Percentiles rank a stretch among this genome's conserved stretches.
These are phyloP conservation scores for Prunus fruticosa DNA, from an alignment of 306 rosid genomes.

Conservation along the genomic window DNA sequence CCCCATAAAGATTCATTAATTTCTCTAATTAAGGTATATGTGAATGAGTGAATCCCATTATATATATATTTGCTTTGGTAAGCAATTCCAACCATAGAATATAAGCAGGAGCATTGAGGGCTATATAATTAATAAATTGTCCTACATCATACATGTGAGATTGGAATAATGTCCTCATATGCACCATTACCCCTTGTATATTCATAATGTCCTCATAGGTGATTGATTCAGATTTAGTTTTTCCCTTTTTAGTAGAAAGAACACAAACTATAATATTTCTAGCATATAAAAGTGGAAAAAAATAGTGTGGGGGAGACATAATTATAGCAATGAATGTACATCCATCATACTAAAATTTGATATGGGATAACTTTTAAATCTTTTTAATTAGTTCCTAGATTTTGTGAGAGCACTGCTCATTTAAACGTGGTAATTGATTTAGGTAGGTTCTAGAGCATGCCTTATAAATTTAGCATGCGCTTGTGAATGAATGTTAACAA, in stretches of 20 bases:
- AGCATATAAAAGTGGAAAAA: neutral
- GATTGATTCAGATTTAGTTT: neutral
- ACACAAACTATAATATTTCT: neutral
- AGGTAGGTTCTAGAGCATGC: too few relatives aligned
- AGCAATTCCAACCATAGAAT: neutral
- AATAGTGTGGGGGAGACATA: neutral
- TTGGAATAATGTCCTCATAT: slow-evolving; percentile 12
- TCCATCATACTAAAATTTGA: slow-evolving; percentile 1
- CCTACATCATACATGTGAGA: neutral
- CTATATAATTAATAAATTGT: neutral
- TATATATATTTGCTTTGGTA: neutral
- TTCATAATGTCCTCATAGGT: neutral
- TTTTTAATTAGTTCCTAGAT: neutral
- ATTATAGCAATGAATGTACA: neutral
- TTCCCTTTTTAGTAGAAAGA: neutral
- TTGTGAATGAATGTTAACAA: too few relatives aligned
- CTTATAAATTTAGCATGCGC: too few relatives aligned
- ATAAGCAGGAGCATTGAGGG: neutral
- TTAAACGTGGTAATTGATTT: too few relatives aligned
- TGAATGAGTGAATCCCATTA: neutral
- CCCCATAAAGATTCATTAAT: neutral
- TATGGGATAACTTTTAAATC: neutral
- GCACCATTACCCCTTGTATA: neutral
- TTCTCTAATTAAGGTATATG: neutral
- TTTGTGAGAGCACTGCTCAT: neutral